Conservation (phyloP, 2,329 filamentous ascomycete species). For the Nemania abortiva region DNA sequence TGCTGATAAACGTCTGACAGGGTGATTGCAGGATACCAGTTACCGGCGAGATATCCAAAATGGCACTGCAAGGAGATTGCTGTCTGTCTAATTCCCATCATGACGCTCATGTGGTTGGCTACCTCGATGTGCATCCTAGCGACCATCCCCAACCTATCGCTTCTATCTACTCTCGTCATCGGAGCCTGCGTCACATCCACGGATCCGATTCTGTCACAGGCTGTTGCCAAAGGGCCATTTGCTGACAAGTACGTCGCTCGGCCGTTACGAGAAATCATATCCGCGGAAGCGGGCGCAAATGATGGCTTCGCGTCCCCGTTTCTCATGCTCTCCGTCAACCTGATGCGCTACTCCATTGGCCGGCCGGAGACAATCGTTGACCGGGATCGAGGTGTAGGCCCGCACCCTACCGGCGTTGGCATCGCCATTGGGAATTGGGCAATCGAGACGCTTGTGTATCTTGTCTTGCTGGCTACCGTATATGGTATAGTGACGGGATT, state of each 20-base stretch:
- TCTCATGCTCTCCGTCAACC: conserved; percentile 67
- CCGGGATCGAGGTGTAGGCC: conserved; percentile 55
- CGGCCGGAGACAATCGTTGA: conserved; percentile 45
- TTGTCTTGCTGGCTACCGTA: conserved; percentile 64
- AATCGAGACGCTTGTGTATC: conserved; percentile 71
- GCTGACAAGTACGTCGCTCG: conserved; percentile 71
- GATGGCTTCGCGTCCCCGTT: conserved; percentile 74
- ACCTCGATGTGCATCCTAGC: conserved; percentile 68
- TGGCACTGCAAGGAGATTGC: conserved; percentile 65
- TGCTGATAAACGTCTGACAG: conserved; percentile 33
- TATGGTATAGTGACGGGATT: conserved; percentile 67
- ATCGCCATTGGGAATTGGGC: conserved; percentile 68
- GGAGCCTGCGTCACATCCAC: conserved; percentile 72
- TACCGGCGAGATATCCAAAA: conserved; percentile 67
- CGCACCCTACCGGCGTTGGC: conserved; percentile 64
- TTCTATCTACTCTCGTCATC: conserved; percentile 68
- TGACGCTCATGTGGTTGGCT: conserved; percentile 72
- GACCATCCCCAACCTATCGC: conserved; percentile 65
- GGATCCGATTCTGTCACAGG: conserved; percentile 72
- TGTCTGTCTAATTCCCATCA: conserved; percentile 68
- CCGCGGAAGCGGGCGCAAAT: conserved; percentile 71
- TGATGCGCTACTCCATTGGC: conserved; percentile 66
- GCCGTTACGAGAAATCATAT: conserved; percentile 70
- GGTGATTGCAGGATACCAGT: conserved; percentile 71
- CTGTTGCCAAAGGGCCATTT: conserved; percentile 72